Conservation (phyloP, 2,329 filamentous ascomycete genomes). For the Pestalotiopsis sp. region DNA sequence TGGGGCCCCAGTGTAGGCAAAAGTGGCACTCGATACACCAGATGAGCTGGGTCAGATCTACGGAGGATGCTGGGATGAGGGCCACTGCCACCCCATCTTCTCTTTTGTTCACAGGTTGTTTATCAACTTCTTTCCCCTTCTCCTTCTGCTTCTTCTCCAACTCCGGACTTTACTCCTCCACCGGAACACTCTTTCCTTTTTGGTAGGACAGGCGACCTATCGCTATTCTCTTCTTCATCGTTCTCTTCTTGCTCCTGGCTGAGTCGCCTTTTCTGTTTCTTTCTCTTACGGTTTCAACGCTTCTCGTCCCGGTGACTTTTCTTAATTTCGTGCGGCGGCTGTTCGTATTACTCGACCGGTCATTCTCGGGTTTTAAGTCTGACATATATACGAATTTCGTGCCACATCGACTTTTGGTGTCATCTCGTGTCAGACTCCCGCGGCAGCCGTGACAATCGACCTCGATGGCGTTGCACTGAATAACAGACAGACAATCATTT, state of each 20-base stretch:
- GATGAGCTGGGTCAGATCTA: neutral
- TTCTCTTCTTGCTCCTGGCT: conserved; percentile 29
- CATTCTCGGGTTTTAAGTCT: neutral
- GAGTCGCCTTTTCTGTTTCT: conserved; percentile 28
- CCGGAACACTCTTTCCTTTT: conserved; percentile 24
- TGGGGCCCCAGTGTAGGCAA: neutral
- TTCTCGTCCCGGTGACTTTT: conserved; percentile 25
- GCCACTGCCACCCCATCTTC: conserved; percentile 3
- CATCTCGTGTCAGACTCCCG: neutral
- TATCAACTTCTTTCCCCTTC: conserved; percentile 14
- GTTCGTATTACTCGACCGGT: neutral
- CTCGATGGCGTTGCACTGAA: conserved; percentile 1
- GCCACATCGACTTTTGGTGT: neutral
- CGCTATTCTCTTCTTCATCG: conserved; percentile 13
- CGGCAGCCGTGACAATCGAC: neutral
- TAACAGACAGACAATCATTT: neutral
- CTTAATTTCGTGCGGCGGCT: conserved; percentile 12
- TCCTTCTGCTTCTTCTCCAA: conserved; percentile 16
- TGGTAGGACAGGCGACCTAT: conserved; percentile 23
- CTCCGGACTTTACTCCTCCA: conserved; percentile 25
- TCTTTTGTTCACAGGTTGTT: conserved; percentile 1
- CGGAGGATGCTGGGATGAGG: neutral
- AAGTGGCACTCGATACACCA: neutral
- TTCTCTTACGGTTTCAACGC: conserved; percentile 8
- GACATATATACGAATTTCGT: conserved; percentile 1